phyloP scores from a whole-genome alignment of 257 asterid species.

The Capsicum rhomboideum region DNA sequence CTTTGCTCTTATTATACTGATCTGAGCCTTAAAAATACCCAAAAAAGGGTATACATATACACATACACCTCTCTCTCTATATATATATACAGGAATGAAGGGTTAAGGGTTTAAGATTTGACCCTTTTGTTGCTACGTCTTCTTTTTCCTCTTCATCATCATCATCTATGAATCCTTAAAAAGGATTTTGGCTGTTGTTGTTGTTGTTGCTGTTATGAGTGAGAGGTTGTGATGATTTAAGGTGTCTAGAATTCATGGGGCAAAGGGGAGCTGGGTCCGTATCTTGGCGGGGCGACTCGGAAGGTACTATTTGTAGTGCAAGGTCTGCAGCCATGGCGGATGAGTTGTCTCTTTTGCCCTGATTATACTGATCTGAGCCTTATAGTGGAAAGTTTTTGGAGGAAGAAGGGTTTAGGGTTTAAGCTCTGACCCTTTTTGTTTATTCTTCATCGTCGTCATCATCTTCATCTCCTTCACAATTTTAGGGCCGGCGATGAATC shows the following conservation, averaged over 20 bases:
- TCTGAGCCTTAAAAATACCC: not conserved
- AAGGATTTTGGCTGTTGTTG: no score
- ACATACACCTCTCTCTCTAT: no score
- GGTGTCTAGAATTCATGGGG: not conserved
- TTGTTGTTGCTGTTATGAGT: not conserved
- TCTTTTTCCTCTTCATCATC: not conserved
- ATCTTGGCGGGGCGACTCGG: slow-evolving; percentile 14
- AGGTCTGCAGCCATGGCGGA: slow-evolving; percentile 5
- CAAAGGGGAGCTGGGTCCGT: not conserved
- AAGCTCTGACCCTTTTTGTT: not conserved
- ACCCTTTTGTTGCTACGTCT: not conserved
- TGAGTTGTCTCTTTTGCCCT: not conserved
- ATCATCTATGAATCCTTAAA: not conserved
- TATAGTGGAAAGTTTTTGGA: not conserved
- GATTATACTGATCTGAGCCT: not conserved
- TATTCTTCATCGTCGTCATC: not conserved
- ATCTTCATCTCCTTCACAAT: not conserved
- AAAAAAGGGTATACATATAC: no score
- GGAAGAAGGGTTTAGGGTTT: not conserved
- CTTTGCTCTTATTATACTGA: not conserved
- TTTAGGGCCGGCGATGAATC: no score
- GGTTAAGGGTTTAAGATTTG: not conserved
- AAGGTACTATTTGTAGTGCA: not conserved
- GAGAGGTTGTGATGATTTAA: not conserved
- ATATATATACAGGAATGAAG: no score